These are phyloP conservation scores for Sclerotinia spermophila DNA, from an alignment of 2,329 filamentous ascomycete genomes.

Conservation along the genomic window DNA sequence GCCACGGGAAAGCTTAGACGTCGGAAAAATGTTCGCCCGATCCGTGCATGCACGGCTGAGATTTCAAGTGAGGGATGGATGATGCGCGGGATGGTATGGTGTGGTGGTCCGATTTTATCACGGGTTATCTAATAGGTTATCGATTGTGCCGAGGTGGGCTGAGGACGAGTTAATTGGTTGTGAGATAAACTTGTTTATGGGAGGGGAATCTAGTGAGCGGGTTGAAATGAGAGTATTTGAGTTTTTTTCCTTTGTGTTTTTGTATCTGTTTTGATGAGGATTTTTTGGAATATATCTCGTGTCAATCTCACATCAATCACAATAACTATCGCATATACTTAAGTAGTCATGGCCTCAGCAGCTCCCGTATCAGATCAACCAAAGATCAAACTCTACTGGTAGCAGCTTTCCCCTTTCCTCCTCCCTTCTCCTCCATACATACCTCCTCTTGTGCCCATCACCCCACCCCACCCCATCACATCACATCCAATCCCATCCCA, in stretches of 20 bases:
- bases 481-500: neutral
- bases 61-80: too few relatives aligned
- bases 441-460: constrained; percentile 40
- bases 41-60: constrained; percentile 1
- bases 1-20: constrained; percentile 8
- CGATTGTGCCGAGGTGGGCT: neutral
- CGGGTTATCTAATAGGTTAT: neutral
- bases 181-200: neutral
- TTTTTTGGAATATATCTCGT: neutral
- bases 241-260: neutral
- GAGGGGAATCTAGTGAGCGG: neutral
- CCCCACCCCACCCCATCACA: constrained; percentile 36
- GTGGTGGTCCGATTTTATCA: neutral
- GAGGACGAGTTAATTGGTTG: neutral
- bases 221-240: neutral
- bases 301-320: neutral
- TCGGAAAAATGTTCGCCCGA: constrained; percentile 7
- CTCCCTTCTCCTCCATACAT: neutral
- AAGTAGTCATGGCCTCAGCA: constrained; percentile 6
- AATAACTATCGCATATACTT: neutral
- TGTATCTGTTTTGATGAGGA: neutral
- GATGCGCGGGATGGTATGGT: neutral
- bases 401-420: constrained; percentile 14
- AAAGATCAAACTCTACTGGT: constrained; percentile 57
- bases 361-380: constrained; percentile 33